Evolutionary conservation across 2,329 filamentous ascomycete species (phyloP), one percentile per base, ranked within the genome.

Genomic region (Sporothrix globosa): DNA sequence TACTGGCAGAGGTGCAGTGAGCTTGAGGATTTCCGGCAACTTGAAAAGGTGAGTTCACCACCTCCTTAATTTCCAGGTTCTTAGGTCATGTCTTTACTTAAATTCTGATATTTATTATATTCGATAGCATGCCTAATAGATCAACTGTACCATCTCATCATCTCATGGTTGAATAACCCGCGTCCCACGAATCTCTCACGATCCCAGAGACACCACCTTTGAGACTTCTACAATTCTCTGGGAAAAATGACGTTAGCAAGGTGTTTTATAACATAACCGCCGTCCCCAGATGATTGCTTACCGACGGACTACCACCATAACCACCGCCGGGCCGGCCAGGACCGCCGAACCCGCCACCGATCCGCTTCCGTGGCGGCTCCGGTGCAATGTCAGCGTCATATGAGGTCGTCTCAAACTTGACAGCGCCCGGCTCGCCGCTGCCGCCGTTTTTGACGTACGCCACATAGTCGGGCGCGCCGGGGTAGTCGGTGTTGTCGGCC

Each of bases 381-480:
- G 52, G 24, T 27, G 48, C 53, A 9, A 5, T 41, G 30, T 67
- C 41, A 7, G 73, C 68, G 27, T 69, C 41, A 30, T 72, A 46
- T 14, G 73, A 72, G 60, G 71, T 58, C 52, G 74, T 78, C 69
- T 75, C 74, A 73, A 77, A 79, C 46, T 70, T 72, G 21, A 76
- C 74, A 1, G 68, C 67, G 11, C 73, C 73, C 9, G 50, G 19
- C 17, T 71, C 65, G 52, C 70, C 27, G 69, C 75, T 70, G 3
- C 77, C 75, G 4, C 78, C 76, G 30, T 68, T 73, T 70, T 76
- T 74, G 9, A 83, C 79, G 76, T 82, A 81, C 68, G 76, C 76
- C 53, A 82, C 72, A 74, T 84, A 84, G 13, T 80, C 77, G 14
- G 82, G 82, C 58, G 81, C 82, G 1, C 82, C 82, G 0, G 82